These are phyloP conservation scores for Dioscorea cayenensis DNA, from an alignment of 116 monocot species.

Conservation along the genomic window DNA sequence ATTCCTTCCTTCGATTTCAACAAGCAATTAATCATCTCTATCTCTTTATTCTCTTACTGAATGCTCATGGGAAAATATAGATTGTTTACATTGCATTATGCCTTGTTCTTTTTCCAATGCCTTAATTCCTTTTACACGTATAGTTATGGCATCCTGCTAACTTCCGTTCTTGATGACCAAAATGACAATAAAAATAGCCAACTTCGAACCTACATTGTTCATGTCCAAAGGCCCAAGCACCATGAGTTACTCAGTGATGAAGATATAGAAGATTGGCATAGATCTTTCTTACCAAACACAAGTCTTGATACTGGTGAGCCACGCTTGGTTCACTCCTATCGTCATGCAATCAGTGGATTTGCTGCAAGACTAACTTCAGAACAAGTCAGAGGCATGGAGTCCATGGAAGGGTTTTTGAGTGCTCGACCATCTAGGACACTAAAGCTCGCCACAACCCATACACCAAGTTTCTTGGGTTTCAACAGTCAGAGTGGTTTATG, in stretches of 20 bases:
- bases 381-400: slow-evolving; percentile 12
- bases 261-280: slow-evolving; percentile 1
- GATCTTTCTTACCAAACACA: slow-evolving; percentile 6
- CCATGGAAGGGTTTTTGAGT: not conserved
- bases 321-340: slow-evolving; percentile 19
- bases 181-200: not conserved
- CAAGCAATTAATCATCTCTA: not conserved
- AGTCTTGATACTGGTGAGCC: not conserved
- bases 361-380: slow-evolving; percentile 14
- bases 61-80: not conserved
- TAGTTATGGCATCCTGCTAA: not conserved
- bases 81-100: not conserved
- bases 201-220: not conserved
- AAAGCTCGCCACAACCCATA: slow-evolving; percentile 6
- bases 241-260: not conserved
- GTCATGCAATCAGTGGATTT: slow-evolving; percentile 17
- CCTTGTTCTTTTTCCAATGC: not conserved
- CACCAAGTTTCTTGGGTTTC: no score
- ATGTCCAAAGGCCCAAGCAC: not conserved
- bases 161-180: not conserved
- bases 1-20: not conserved
- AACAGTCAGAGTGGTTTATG: no score
- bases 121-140: not conserved
- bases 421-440: not conserved
- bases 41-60: not conserved